Conservation (phyloP, 352 stramenopile species). For the Phytophthora pluvialis region DNA sequence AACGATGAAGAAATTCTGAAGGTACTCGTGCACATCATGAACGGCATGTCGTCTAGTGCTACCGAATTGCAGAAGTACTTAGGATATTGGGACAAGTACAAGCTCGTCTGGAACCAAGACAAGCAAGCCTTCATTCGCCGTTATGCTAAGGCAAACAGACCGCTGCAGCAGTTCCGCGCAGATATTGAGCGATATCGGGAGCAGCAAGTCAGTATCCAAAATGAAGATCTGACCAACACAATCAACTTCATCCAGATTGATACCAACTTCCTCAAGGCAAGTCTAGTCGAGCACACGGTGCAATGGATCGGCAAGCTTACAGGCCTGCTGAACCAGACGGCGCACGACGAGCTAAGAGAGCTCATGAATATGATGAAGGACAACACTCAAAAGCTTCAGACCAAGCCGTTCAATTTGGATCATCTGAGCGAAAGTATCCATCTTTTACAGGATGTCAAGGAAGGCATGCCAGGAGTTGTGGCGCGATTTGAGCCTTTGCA, state of each 20-base stretch:
- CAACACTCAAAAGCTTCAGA: conserved; percentile 85
- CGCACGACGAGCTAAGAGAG: conserved; percentile 85
- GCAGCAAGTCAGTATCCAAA: conserved; percentile 92
- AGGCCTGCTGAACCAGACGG: conserved; percentile 92
- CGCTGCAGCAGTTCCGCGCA: conserved; percentile 91
- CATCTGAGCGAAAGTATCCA: conserved; percentile 93
- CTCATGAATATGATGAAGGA: conserved; percentile 91
- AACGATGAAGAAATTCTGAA: conserved; percentile 97
- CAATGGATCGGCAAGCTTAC: conserved; percentile 95
- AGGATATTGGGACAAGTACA: conserved; percentile 96
- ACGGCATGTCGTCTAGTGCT: conserved; percentile 93
- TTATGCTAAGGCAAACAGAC: conserved; percentile 95
- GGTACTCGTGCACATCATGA: conserved; percentile 96
- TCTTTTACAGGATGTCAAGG: conserved; percentile 89
- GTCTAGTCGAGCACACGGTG: conserved; percentile 92
- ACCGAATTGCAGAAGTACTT: conserved; percentile 96
- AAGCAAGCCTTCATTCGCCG: conserved; percentile 95
- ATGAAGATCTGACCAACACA: conserved; percentile 91
- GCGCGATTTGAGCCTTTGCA: conserved; percentile 86
- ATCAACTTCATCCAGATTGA: conserved; percentile 97
- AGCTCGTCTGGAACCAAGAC: conserved; percentile 93
- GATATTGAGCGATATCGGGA: conserved; percentile 93
- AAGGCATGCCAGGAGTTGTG: conserved; percentile 68
- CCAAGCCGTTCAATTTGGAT: conserved; percentile 89
- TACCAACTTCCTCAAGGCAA: conserved; percentile 92